phyloP scores from a whole-genome alignment of 768 basidiomycete genomes.

The Naganishia vaughanmartiniae region DNA sequence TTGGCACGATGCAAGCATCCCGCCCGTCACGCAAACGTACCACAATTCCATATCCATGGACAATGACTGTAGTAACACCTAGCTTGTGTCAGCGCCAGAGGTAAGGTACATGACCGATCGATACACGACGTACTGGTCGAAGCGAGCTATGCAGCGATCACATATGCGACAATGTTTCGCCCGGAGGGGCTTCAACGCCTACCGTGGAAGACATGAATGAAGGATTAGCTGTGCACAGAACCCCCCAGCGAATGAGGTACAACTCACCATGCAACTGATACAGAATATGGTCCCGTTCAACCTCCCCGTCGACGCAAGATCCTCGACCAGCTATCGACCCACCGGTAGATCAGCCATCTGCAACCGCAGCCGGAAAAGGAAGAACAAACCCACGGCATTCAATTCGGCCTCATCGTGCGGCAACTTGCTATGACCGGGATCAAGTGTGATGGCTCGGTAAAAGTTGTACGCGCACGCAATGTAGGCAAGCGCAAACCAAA shows the following conservation, averaged over 20 bases:
- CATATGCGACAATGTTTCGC: conserved; percentile 94
- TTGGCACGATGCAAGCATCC: background rate
- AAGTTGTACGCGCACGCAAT: conserved; percentile 82
- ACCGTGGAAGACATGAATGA: background rate
- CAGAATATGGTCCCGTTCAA: conserved; percentile 97
- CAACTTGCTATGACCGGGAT: conserved; percentile 82
- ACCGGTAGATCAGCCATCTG: background rate
- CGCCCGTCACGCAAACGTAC: conserved; percentile 55
- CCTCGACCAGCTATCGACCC: conserved; percentile 71
- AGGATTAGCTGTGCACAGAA: background rate
- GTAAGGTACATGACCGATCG: too few species aligned
- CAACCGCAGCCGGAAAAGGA: conserved; percentile 7
- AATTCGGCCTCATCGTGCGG: conserved; percentile 79
- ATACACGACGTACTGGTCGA: conserved; percentile 73
- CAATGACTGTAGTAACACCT: conserved; percentile 66
- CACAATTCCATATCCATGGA: conserved; percentile 99
- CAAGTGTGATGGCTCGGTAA: conserved; percentile 80
- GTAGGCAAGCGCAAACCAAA: conserved; percentile 69
- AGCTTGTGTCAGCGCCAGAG: background rate
- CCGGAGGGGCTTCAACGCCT: conserved; percentile 84
- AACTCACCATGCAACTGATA: conserved; percentile 81
- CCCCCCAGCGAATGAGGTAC: background rate
- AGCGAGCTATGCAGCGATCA: conserved; percentile 81
- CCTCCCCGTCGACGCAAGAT: conserved; percentile 78
- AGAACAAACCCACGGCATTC: conserved; percentile 64